Percentiles rank a stretch among this genome's conserved stretches.
These are phyloP conservation scores for Phaeotremella fagi DNA, from an alignment of 768 basidiomycete genomes.

Conservation along the genomic window DNA sequence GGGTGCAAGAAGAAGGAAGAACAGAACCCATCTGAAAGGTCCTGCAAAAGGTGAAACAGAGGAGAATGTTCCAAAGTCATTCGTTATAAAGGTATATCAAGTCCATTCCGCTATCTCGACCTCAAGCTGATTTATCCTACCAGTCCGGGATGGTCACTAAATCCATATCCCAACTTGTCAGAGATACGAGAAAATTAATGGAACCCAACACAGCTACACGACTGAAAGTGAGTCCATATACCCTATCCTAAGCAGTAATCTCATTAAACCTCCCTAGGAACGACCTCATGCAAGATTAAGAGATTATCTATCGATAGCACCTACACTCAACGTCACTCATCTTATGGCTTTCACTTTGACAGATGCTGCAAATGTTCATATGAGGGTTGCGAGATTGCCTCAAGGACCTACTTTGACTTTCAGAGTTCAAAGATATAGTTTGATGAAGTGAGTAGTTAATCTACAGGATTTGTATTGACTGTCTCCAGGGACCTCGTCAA, in stretches of 20 bases:
- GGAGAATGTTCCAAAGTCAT: slow-evolving; percentile 68
- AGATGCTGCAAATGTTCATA: slow-evolving; percentile 56
- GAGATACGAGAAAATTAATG: slow-evolving; percentile 91
- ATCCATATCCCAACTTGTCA: slow-evolving; percentile 79
- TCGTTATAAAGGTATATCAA: slow-evolving; percentile 69
- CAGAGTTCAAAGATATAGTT: slow-evolving; percentile 82
- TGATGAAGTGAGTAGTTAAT: slow-evolving; percentile 59
- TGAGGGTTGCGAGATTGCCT: slow-evolving; percentile 81
- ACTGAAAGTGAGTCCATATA: slow-evolving; percentile 59
- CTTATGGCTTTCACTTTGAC: slow-evolving; percentile 87
- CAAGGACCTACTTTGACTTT: slow-evolving; percentile 92
- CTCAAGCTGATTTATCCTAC: slow-evolving; percentile 1
- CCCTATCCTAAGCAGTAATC: neutral
- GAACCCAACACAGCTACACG: slow-evolving; percentile 95
- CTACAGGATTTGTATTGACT: neutral
- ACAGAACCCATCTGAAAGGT: slow-evolving; percentile 46
- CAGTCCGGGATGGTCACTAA: slow-evolving; percentile 82
- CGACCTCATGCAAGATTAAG: slow-evolving; percentile 69
- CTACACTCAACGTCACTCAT: slow-evolving; percentile 84
- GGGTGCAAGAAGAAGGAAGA: slow-evolving; percentile 45
- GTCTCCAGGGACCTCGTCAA: slow-evolving; percentile 44
- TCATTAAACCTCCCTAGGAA: slow-evolving; percentile 59
- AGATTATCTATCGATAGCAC: slow-evolving; percentile 89
- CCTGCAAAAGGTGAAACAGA: slow-evolving; percentile 35
- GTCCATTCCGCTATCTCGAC: too few relatives aligned